A percentile compares a stretch with the other conserved stretches of the same genome.
Evolutionary conservation across 805 yeast species (phyloP).

Genomic region (Kuraishia capsulata): DNA sequence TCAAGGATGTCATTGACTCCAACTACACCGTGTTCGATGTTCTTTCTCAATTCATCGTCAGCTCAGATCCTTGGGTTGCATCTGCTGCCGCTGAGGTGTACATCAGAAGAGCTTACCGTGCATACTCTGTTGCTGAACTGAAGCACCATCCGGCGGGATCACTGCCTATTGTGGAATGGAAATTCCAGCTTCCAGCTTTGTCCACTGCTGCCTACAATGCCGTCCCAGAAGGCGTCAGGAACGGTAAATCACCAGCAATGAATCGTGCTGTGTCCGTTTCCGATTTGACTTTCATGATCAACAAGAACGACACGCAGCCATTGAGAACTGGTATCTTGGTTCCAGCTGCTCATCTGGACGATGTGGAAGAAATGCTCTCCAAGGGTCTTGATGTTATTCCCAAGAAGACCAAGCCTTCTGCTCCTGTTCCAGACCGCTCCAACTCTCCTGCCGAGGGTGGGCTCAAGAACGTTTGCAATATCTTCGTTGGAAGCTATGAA

Average conservation of each 20-base stretch:
- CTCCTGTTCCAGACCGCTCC: slow-evolving; percentile 41
- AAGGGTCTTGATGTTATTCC: slow-evolving; percentile 72
- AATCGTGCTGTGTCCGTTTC: slow-evolving; percentile 89
- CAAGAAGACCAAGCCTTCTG: slow-evolving; percentile 28
- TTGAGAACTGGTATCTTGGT: slow-evolving; percentile 79
- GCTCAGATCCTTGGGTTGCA: slow-evolving; percentile 78
- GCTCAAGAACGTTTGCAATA: slow-evolving; percentile 74
- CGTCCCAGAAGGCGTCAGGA: slow-evolving; percentile 38
- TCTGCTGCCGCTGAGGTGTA: slow-evolving; percentile 97
- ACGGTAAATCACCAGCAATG: slow-evolving; percentile 35
- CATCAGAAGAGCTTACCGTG: slow-evolving; percentile 93
- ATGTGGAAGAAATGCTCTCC: slow-evolving; percentile 71
- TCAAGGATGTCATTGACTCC: slow-evolving; percentile 91
- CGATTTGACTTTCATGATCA: slow-evolving; percentile 80
- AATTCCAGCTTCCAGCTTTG: slow-evolving; percentile 73
- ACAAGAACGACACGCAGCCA: slow-evolving; percentile 54
- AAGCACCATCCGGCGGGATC: slow-evolving; percentile 42
- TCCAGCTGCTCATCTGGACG: slow-evolving; percentile 78
- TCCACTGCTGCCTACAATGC: slow-evolving; percentile 68
- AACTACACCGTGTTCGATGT: slow-evolving; percentile 96
- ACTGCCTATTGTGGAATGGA: slow-evolving; percentile 77
- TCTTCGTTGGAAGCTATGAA: slow-evolving; percentile 65
- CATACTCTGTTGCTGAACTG: slow-evolving; percentile 79
- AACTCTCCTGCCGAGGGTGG: slow-evolving; percentile 10
- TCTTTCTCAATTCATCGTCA: slow-evolving; percentile 79